A percentile compares a stretch with the other conserved stretches of the same genome.
These are phyloP conservation scores for Silene uniflora DNA, from an alignment of 148 eudicot species.

Conservation along the genomic window DNA sequence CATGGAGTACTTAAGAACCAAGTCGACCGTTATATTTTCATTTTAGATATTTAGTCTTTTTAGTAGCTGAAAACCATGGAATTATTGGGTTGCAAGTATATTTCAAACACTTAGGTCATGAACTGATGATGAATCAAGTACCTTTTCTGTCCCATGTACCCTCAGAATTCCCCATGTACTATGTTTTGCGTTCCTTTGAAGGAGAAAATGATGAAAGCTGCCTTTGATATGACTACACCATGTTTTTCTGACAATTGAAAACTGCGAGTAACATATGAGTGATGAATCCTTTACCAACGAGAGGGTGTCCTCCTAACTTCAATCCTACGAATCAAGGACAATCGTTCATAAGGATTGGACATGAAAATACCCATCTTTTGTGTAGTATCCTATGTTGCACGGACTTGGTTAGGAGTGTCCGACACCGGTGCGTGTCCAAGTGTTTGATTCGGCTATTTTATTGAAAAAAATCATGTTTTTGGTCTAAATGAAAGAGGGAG, in stretches of 20 bases:
- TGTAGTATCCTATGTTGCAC: neutral
- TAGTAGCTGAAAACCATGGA: neutral
- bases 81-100: neutral
- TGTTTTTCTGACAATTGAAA: constrained; percentile 9
- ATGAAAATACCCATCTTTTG: constrained; percentile 1
- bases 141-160: neutral
- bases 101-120: constrained; percentile 3
- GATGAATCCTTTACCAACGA: constrained; percentile 6
- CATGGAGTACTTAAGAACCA: neutral
- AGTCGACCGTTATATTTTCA: neutral
- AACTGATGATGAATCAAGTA: constrained; percentile 7
- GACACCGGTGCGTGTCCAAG: too few relatives aligned
- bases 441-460: too few relatives aligned
- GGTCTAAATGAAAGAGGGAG: too few relatives aligned
- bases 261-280: neutral
- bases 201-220: constrained; percentile 6
- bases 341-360: constrained; percentile 1
- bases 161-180: neutral
- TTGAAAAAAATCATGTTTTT: too few relatives aligned
- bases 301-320: neutral
- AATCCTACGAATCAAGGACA: constrained; percentile 12
- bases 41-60: neutral
- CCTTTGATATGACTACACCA: constrained; percentile 8
- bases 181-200: constrained; percentile 5
- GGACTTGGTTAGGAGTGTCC: too few relatives aligned